A percentile compares a stretch with the other conserved stretches of the same genome.
Evolutionary conservation across 2,329 filamentous ascomycete genomes (phyloP).

Genomic region (Cladophialophora exuberans): DNA sequence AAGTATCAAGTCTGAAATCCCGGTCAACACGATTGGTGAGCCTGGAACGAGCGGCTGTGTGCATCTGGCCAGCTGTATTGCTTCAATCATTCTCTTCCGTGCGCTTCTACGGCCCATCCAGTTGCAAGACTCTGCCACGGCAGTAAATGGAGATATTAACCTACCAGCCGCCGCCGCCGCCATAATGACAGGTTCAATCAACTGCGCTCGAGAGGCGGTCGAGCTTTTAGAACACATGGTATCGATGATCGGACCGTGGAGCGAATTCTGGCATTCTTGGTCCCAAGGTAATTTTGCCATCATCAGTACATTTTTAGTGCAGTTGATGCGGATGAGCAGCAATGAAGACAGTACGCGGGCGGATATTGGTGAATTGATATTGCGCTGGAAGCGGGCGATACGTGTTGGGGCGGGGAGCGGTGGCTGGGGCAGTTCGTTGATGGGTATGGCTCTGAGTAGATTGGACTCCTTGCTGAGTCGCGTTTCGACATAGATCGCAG

Average conservation of each 20-base stretch:
- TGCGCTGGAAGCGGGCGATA: constrained; percentile 20
- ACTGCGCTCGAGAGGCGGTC: constrained; percentile 13
- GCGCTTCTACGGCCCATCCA: constrained; percentile 16
- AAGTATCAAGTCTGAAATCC: constrained; percentile 4
- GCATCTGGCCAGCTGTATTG: constrained; percentile 10
- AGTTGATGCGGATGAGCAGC: constrained; percentile 8
- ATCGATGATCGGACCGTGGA: constrained; percentile 17
- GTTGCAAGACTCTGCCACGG: background rate
- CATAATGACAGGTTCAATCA: constrained; percentile 18
- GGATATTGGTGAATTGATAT: constrained; percentile 13
- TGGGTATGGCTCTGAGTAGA: constrained; percentile 18
- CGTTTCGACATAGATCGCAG: background rate
- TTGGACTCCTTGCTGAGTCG: constrained; percentile 13
- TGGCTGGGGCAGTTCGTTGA: constrained; percentile 20
- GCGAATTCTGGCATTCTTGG: constrained; percentile 23
- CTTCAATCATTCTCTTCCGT: constrained; percentile 16
- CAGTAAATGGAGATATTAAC: background rate
- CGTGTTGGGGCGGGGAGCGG: constrained; percentile 14
- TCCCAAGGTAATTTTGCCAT: constrained; percentile 24
- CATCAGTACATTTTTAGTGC: constrained; percentile 17
- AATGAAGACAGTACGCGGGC: background rate
- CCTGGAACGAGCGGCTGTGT: constrained; percentile 12
- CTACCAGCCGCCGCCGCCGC: constrained; percentile 12
- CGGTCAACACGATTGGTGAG: constrained; percentile 6
- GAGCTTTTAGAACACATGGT: constrained; percentile 19